Evolutionary conservation across 345 rosid species (phyloP).

Genomic region (Pistacia integerrima): DNA sequence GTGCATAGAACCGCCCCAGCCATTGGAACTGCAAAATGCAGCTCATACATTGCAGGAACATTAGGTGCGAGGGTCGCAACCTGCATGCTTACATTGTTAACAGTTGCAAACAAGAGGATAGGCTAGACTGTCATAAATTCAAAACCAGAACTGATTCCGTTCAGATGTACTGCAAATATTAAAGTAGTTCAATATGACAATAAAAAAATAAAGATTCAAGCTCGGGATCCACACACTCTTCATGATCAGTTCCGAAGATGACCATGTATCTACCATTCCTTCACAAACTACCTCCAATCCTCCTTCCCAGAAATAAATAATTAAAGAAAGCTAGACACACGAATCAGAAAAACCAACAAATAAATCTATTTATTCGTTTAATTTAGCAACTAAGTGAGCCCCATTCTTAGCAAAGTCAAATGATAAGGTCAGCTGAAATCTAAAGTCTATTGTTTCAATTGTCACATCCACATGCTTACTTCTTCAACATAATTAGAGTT

Average conservation of each 20-base stretch:
- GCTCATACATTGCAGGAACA: constrained; percentile 82
- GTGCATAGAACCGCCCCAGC: constrained; percentile 74
- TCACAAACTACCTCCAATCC: background rate
- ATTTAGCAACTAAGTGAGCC: background rate
- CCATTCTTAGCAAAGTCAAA: background rate
- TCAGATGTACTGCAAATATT: background rate
- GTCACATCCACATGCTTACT: background rate
- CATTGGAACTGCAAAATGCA: constrained; percentile 87
- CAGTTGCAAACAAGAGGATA: background rate
- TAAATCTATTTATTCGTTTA: background rate
- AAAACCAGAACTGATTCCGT: background rate
- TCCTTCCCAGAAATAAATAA: background rate
- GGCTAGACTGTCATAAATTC: background rate
- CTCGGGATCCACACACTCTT: background rate
- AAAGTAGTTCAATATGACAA: background rate
- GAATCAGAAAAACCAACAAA: background rate
- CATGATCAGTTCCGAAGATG: background rate
- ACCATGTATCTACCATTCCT: background rate
- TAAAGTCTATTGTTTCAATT: background rate
- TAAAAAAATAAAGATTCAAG: background rate
- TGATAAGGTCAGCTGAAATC: too few relatives aligned
- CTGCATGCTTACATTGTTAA: constrained; percentile 28
- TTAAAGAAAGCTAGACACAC: background rate
- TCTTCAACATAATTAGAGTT: background rate
- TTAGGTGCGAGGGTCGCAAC: constrained; percentile 68